Evolutionary conservation across 495 filamentous ascomycete species (phyloP), one percentile per base, ranked within the genome.

Genomic region (Tetracladium marchalianum): DNA sequence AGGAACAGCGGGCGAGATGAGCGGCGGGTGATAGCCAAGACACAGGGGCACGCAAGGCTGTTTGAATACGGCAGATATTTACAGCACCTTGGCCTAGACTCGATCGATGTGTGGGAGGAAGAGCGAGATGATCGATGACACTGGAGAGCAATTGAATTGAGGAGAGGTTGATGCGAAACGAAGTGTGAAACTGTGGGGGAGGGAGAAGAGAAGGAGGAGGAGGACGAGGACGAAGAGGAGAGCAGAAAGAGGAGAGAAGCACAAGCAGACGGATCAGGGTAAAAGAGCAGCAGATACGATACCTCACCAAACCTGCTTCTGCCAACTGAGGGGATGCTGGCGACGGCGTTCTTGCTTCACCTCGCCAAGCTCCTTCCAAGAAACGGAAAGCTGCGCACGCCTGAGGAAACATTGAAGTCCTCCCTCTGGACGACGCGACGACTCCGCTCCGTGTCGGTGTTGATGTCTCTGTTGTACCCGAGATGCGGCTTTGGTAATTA

Each of bases 161-260:
- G 22, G 22, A 27, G n/a, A n/a, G n/a, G 7, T 27, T 27, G 22
- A 7, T 27, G 22, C 7, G 22, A 7, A 27, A 3, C 22, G 7
- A 27, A 44, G 42, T 13, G 43, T 47, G 44, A 50, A 44, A 31
- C 46, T 50, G 39, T 42, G 39, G 31, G 39, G 12, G 19, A 37
- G 18, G 37, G 33, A 46, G 31, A 41, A 13, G 11, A 10, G 34
- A 35, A 31, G 11, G 15, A 9, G 1, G 17, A 19, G 34, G 35
- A 44, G 31, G 15, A 22, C 16, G 17, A 35, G 27, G 24, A 15
- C 17, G 15, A 44, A 24, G 27, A 19, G 16, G 47, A 50, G 36
- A 24, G 36, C 11, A 45, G 24, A 35, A 35, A 31, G 37, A 31
- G 33, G 6, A 12, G 8, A 19, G 22, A 47, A 9, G 13, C 7